Conservation (phyloP, 257 asterid species). For the Solanum pinnatisectum region DNA sequence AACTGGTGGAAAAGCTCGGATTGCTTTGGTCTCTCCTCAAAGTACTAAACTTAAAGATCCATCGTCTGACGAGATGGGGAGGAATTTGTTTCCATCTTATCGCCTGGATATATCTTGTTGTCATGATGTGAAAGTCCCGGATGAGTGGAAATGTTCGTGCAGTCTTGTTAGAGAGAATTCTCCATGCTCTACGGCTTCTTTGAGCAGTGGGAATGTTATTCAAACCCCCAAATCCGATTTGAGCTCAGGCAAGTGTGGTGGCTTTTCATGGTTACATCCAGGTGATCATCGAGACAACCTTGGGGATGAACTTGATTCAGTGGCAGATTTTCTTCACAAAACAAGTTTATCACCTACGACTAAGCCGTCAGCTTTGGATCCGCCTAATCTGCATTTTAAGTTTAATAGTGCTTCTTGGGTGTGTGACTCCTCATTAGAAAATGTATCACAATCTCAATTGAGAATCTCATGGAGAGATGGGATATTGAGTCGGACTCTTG, state of each 20-base stretch:
- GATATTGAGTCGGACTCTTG: conserved; percentile 15
- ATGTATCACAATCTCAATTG: conserved; percentile 37
- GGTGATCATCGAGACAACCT: neutral
- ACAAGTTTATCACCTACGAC: conserved; percentile 21
- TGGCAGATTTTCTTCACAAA: conserved; percentile 10
- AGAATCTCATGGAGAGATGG: conserved; percentile 78
- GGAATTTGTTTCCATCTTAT: neutral
- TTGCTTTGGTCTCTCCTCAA: conserved; percentile 9
- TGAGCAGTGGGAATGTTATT: conserved; percentile 45
- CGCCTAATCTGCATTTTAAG: conserved; percentile 14
- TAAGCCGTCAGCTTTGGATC: conserved; percentile 22
- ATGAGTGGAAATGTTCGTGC: neutral
- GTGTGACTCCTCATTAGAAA: conserved; percentile 39
- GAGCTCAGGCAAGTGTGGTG: conserved; percentile 15
- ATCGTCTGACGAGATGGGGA: conserved; percentile 1
- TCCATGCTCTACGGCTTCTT: conserved; percentile 22
- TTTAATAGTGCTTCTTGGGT: conserved; percentile 39
- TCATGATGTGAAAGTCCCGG: neutral
- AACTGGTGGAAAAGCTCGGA: conserved; percentile 13
- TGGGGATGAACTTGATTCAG: conserved; percentile 17
- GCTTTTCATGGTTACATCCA: conserved; percentile 7
- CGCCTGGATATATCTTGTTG: conserved; percentile 2
- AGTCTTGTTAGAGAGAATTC: conserved; percentile 14
- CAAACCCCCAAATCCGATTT: conserved; percentile 62
- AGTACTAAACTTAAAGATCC: conserved; percentile 3